Conservation (phyloP, 371 early-diverging fungal genomes). For the Zancudomyces culisetae region DNA sequence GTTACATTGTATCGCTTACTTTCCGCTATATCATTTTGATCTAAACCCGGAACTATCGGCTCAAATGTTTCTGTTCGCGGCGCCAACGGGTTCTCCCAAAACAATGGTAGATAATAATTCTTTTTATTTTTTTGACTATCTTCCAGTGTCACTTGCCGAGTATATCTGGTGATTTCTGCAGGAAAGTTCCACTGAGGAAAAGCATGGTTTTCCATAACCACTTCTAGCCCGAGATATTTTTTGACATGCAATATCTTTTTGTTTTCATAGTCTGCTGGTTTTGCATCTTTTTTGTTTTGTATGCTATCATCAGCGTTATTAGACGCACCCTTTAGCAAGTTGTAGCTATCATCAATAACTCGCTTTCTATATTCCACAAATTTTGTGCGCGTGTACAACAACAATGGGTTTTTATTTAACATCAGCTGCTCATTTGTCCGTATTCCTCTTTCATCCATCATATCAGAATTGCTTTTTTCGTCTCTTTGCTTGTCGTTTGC, state of each 20-base stretch:
- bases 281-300: neutral
- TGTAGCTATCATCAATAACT: conserved; percentile 7
- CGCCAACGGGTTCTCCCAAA: conserved; percentile 25
- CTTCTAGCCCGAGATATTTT: conserved; percentile 14
- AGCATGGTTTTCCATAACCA: conserved; percentile 18
- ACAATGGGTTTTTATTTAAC: conserved; percentile 6
- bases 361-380: conserved; percentile 9
- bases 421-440: too few species aligned
- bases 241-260: conserved; percentile 8
- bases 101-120: conserved; percentile 19
- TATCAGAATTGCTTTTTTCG: conserved; percentile 1
- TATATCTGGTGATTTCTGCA: conserved; percentile 10
- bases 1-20: neutral
- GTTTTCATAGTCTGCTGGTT: neutral
- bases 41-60: too few species aligned
- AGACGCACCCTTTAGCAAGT: conserved; percentile 5
- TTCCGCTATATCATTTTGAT: too few species aligned
- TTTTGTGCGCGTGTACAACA: conserved; percentile 9
- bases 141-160: conserved; percentile 4
- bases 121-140: neutral
- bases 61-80: conserved; percentile 12
- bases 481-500: conserved; percentile 15
- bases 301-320: too few species aligned
- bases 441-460: conserved; percentile 3
- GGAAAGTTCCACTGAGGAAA: conserved; percentile 20